phyloP scores from a whole-genome alignment of 225 moss, liverwort and hornwort genomes.

The Ulota crispa region DNA sequence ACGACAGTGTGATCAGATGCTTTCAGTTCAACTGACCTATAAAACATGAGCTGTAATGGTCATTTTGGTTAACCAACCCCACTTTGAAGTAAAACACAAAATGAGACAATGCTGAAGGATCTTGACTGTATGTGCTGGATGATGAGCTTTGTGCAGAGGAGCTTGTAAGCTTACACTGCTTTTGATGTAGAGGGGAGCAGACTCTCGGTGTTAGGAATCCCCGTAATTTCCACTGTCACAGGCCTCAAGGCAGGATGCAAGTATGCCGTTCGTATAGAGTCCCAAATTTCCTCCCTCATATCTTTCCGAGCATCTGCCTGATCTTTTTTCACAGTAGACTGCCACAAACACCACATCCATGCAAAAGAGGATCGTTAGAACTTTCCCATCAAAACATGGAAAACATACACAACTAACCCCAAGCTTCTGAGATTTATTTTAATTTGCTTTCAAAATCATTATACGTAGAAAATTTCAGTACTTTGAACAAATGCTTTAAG shows the following conservation, averaged over 20 bases:
- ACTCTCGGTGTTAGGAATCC: conserved; percentile 41
- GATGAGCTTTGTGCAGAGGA: conserved; percentile 5
- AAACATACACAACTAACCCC: not conserved
- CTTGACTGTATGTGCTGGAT: not conserved
- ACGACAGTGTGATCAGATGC: conserved; percentile 4
- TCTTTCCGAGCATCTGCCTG: conserved; percentile 44
- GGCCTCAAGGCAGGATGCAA: conserved; percentile 56
- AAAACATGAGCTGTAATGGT: conserved; percentile 6
- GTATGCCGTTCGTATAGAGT: conserved; percentile 54
- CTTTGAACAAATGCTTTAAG: too few species aligned
- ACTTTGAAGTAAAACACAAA: conserved; percentile 5
- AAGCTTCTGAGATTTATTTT: too few species aligned
- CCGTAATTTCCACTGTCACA: conserved; percentile 34
- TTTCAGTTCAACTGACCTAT: not conserved
- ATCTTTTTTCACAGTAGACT: conserved; percentile 64
- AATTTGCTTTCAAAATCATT: too few species aligned
- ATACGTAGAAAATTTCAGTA: too few species aligned
- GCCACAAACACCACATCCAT: conserved; percentile 1
- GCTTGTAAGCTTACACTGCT: conserved; percentile 39
- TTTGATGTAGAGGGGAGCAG: conserved; percentile 60
- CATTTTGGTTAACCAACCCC: not conserved
- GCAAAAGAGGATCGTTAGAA: not conserved
- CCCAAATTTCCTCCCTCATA: conserved; percentile 39
- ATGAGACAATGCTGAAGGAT: conserved; percentile 4
- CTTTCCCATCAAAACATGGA: not conserved